phyloP scores from a whole-genome alignment of 148 eudicot species.

The Chenopodium berlandieri region DNA sequence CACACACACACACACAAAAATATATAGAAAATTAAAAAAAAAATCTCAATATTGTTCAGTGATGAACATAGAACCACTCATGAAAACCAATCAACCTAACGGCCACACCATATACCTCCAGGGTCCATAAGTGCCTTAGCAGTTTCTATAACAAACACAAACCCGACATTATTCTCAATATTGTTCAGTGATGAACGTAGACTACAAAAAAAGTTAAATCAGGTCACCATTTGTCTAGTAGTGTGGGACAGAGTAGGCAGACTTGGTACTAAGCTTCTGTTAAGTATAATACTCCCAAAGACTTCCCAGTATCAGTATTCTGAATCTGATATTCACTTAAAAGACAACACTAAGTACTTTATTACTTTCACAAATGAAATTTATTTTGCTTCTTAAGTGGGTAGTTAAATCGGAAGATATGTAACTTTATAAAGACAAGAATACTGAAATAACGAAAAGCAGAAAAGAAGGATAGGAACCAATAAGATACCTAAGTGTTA shows the following conservation, averaged over 20 bases:
- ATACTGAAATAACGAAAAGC: conserved; percentile 6
- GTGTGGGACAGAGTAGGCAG: neutral
- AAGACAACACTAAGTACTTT: neutral
- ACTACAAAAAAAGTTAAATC: neutral
- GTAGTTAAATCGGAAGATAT: neutral
- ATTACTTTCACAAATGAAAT: neutral
- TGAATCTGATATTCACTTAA: neutral
- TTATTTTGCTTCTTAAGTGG: neutral
- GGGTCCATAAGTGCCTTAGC: neutral
- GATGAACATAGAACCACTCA: neutral
- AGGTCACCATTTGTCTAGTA: neutral
- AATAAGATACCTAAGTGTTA: conserved; percentile 74
- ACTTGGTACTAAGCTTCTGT: neutral
- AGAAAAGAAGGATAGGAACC: conserved; percentile 10
- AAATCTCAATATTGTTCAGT: too few relatives aligned
- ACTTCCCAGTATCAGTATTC: neutral
- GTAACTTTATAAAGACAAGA: neutral
- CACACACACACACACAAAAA: neutral
- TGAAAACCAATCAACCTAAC: neutral
- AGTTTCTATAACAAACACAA: neutral
- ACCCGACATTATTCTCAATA: neutral
- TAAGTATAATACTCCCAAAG: neutral
- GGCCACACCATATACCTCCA: neutral
- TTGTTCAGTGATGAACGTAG: neutral
- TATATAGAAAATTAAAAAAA: neutral